Base-by-base conservation (phyloP, 371 early-diverging fungal genomes). In the Apophysomyces variabilis region DNA sequence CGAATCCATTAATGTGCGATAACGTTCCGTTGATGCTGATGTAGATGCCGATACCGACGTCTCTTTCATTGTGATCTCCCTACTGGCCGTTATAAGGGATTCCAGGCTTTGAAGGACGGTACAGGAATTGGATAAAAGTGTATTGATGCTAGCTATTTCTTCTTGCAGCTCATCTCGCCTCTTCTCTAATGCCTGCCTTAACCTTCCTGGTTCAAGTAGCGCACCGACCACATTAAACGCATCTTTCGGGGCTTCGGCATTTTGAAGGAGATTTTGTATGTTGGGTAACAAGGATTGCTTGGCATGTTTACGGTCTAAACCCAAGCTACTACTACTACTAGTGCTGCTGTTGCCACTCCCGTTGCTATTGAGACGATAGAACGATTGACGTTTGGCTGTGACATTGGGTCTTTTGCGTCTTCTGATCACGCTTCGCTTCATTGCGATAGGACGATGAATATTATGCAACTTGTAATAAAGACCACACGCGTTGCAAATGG, bases 401-500 rank as follows among this genome's bases (percentile, higher is more conserved):
- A 46, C 39, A 38, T 36, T 60, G 50, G 47, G 47, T 36, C 95
- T 82, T 57, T 93, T 92, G 11, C 95, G 86, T 26, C 94, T 82
- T 75, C 93, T 94, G 70, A 95, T 95, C 16, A 93, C 88, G 2
- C 86, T 82, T 37, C 91, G 74, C 74, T 90, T 93, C 91, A 95
- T 91, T 7, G 88, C 88, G 3, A 90, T 80, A 35, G 87, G 97
- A 60, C 87, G 86, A 66, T 89, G 85, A 44, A 86, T 76, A 64
- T 87, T 82, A 73, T 96, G 95, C 13, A 93, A 82, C 66, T 92
- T 92, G 71, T 85, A 90, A 69, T 93, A 95, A 12, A 95, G 82
- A 32, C 95, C 94, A 73, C 95, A 95, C 0, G 93, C 94, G 70
- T 95, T 95, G 72, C 95, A 95, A 41, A 94, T 85, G 37, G 85